Base-by-base conservation (phyloP, 148 eudicot species). In the Chenopodium berlandieri region DNA sequence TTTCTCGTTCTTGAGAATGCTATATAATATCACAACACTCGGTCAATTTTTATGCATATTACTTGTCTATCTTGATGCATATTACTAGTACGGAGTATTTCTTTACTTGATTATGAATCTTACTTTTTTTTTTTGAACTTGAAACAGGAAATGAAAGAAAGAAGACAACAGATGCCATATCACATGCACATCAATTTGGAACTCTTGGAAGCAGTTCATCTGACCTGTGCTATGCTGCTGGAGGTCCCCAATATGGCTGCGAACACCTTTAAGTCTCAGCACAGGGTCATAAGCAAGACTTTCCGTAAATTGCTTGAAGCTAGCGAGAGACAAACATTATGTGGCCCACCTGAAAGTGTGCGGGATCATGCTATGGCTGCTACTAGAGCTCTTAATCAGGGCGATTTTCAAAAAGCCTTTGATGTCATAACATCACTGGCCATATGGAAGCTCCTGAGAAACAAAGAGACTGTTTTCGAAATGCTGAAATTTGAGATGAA, bases 161-260 rank as follows among this genome's bases (percentile, higher is more conserved):
- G 91, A 86, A 85, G 92, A 76, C 90, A 94, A 2, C 97, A 92
- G 86, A 94, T 94, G 98, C 98, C 98, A 23, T 94, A 92, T 85
- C 97, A 94, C 85, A 91, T 94, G 98, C 98, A 94, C 87, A 94
- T 92, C 80, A 94, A 91, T 78, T 91, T 92, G 6, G 97, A 94
- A 75, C 92, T 94, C 75, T 89, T 94, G 25, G 98, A 94, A 77
- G 90, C 98, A 31, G 95, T 92, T 46, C 98, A 94, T 80, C 79
- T 94, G 69, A 92, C 89, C 40, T 88, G 98, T 78, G 97, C 98
- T 47, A 94, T 94, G 97, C 87, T 94, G 80, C 89, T 94, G 1
- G 98, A 94, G 84, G 98, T 94, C 56, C 97, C 98, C 25, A 90
- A 94, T 90, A 94, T 94, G 92, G 98, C 98, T 7, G 91, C 95